phyloP scores from a whole-genome alignment of 2,329 filamentous ascomycete species.

The Sarocladium oryzae region DNA sequence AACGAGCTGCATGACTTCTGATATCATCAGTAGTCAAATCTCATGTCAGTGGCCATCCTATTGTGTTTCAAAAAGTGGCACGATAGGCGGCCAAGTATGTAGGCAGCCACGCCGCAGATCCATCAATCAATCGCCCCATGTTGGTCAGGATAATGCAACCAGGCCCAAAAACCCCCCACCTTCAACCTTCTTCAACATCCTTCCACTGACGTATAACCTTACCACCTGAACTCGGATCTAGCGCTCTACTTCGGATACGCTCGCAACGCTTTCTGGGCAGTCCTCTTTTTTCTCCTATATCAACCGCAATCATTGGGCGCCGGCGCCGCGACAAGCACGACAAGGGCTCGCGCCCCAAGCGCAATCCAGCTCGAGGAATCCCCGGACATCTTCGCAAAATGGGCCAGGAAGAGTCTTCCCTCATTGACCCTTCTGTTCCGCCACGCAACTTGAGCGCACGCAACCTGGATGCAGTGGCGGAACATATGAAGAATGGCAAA shows the following conservation, averaged over 20 bases:
- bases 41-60: no score
- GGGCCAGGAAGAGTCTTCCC: slow-evolving; percentile 76
- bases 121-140: background rate
- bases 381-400: slow-evolving; percentile 48
- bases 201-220: no score
- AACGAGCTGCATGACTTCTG: no score
- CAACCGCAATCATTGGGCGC: slow-evolving; percentile 32
- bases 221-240: no score
- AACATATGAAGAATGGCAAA: slow-evolving; percentile 66
- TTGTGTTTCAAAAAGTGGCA: no score
- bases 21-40: no score
- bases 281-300: no score
- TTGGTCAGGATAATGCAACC: slow-evolving; percentile 6
- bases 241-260: no score
- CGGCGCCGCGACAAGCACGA: slow-evolving; percentile 29
- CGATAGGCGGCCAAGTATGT: background rate
- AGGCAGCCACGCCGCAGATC: background rate
- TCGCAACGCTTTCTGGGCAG: no score
- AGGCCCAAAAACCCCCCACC: background rate
- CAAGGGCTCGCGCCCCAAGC: slow-evolving; percentile 23
- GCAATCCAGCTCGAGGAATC: slow-evolving; percentile 1
- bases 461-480: slow-evolving; percentile 68
- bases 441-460: slow-evolving; percentile 62
- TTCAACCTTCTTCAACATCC: background rate
- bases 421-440: slow-evolving; percentile 53